These are phyloP conservation scores for Hondaea fermentalgiana DNA, from an alignment of 108 stramenopile genomes.

Conservation along the genomic window DNA sequence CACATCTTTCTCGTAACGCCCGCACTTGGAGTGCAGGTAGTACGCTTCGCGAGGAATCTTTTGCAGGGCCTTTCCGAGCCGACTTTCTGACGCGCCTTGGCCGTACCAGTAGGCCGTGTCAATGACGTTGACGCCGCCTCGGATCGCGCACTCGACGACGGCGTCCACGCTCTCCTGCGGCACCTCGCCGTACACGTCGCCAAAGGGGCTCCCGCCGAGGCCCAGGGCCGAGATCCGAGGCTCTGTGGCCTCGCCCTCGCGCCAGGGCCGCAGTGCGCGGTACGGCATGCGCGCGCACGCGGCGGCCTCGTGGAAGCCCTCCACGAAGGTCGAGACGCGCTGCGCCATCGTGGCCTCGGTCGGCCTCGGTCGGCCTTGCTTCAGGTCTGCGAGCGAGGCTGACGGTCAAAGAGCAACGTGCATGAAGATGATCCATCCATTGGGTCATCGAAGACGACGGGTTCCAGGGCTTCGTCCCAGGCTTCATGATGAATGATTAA, in stretches of 20 bases:
- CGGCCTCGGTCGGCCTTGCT: too few relatives aligned
- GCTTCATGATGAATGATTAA: too few relatives aligned
- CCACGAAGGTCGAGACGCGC: neutral
- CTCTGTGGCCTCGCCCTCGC: neutral
- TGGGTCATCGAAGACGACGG: too few relatives aligned
- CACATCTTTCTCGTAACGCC: neutral
- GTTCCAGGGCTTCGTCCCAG: too few relatives aligned
- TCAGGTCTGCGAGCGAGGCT: too few relatives aligned
- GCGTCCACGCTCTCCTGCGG: neutral
- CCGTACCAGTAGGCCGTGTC: slow-evolving; percentile 8
- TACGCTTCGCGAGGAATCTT: neutral
- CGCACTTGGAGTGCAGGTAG: neutral
- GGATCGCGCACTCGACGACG: neutral
- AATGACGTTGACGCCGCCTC: neutral
- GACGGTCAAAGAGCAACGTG: too few relatives aligned
- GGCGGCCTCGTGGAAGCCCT: neutral
- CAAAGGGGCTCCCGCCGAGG: neutral
- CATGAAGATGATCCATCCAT: too few relatives aligned
- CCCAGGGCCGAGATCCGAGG: neutral
- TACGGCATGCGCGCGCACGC: neutral
- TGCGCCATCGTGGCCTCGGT: neutral
- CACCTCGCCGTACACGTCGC: neutral
- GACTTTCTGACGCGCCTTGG: neutral
- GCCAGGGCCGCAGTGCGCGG: neutral
- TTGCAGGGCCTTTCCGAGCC: neutral